Evolutionary conservation across 352 stramenopile genomes (phyloP).

Genomic region (Thraustochytrium sp.): DNA sequence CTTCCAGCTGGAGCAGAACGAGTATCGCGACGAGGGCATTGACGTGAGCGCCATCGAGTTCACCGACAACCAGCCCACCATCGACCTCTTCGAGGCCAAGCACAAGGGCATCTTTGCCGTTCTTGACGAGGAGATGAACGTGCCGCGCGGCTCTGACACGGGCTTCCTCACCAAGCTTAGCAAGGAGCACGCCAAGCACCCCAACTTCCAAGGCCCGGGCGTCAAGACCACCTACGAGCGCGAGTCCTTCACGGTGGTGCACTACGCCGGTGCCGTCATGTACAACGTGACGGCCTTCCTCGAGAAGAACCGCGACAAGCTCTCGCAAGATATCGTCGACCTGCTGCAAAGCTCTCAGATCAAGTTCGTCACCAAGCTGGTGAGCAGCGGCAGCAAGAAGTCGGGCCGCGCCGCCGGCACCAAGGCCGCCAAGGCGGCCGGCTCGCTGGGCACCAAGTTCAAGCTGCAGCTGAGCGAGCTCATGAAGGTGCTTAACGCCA

Average conservation of each 20-base stretch:
- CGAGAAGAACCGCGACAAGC: conserved; percentile 95
- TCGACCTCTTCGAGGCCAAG: conserved; percentile 87
- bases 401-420: background rate
- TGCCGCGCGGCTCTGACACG: conserved; percentile 74
- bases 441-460: conserved; percentile 55
- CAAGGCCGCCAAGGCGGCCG: conserved; percentile 15
- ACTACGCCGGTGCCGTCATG: conserved; percentile 92
- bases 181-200: conserved; percentile 75
- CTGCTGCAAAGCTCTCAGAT: conserved; percentile 25
- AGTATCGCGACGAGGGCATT: conserved; percentile 93
- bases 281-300: conserved; percentile 92
- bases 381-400: background rate
- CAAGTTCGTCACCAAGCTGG: conserved; percentile 43
- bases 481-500: conserved; percentile 49
- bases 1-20: conserved; percentile 92
- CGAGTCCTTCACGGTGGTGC: conserved; percentile 89
- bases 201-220: conserved; percentile 68
- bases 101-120: conserved; percentile 80
- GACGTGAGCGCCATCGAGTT: conserved; percentile 81
- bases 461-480: conserved; percentile 59
- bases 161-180: conserved; percentile 84
- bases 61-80: conserved; percentile 81
- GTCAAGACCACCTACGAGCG: conserved; percentile 74
- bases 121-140: conserved; percentile 92
- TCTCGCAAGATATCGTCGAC: conserved; percentile 52